Base-by-base conservation (phyloP, 2,329 filamentous ascomycete species). In the Colletotrichum ledebouriae region DNA sequence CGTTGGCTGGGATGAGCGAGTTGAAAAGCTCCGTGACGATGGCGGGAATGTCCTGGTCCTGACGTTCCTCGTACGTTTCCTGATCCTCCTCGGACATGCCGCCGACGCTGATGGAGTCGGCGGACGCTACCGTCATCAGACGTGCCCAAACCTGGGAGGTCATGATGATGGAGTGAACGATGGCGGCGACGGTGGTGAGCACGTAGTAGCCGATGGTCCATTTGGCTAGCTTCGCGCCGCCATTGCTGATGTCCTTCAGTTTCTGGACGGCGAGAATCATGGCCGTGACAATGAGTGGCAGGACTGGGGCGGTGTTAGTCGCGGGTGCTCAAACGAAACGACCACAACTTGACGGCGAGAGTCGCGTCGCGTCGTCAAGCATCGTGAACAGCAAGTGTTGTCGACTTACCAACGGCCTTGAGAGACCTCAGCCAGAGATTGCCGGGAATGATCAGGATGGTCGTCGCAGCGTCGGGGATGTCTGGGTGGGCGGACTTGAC, bases 201-300 rank as follows among this genome's bases (percentile, higher is more conserved):
- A 87, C 71, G 53, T 87, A 87, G 75, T 84, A 86, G 15, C 78
- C 77, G 20, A 86, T 78, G 0, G 84, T 84, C 81, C 80, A 85
- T 29, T 73, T 75, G n/a, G 83, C 85, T 0, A 87, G 78, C 58
- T 75, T 75, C 11, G 77, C 78, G 6, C 80, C 83, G 12, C 81
- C 79, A 10, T 78, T 73, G 11, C 81, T 76, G 80, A 86, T 84
- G 6, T 76, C 78, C 17, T 82, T 79, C 7, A 87, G 77, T n/a
- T 79, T 78, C 53, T 83, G 82, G 6, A 86, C 77, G 5, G 84
- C 82, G 17, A 86, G 77, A 53, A 87, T 81, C 78, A 87, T 86
- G 25, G 85, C 84, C 7, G 79, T 81, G 29, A 86, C 76, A 47
- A 87, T 87, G 61, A 87, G 74, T 2, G 84, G 84, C 2, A 87